phyloP scores from a whole-genome alignment of 495 filamentous ascomycete species.

The Penicillium bialowiezense region DNA sequence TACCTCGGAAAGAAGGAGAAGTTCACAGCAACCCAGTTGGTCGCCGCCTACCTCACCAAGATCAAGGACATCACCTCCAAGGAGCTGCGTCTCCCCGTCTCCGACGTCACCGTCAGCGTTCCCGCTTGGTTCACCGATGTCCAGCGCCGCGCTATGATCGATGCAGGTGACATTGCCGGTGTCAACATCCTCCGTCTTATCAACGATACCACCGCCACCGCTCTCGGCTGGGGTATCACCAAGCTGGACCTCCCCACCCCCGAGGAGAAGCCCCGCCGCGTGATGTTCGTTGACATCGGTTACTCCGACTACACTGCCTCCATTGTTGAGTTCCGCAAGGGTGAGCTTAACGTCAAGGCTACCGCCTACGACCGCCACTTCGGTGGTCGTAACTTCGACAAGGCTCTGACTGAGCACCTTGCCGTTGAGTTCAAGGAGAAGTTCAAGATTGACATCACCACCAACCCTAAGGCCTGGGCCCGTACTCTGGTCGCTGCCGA shows the following conservation, averaged over 20 bases:
- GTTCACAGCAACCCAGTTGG: constrained; percentile 87
- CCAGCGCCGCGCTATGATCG: constrained; percentile 83
- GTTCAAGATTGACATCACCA: constrained; percentile 86
- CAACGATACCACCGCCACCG: constrained; percentile 97
- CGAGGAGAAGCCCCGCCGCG: constrained; percentile 91
- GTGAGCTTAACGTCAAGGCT: constrained; percentile 88
- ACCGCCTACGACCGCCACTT: constrained; percentile 96
- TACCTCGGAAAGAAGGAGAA: constrained; percentile 94
- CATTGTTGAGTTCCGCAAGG: constrained; percentile 95
- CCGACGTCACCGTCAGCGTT: constrained; percentile 89
- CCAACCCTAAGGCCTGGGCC: constrained; percentile 82
- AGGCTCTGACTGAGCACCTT: constrained; percentile 90
- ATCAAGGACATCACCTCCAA: constrained; percentile 81
- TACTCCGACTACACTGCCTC: constrained; percentile 93
- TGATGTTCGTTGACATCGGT: constrained; percentile 93
- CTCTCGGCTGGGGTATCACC: constrained; percentile 96
- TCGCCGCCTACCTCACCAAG: constrained; percentile 94
- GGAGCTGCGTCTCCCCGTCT: constrained; percentile 90
- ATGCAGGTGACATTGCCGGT: constrained; percentile 92
- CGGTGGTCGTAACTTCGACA: constrained; percentile 96
- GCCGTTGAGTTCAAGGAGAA: constrained; percentile 91
- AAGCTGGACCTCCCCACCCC: constrained; percentile 84
- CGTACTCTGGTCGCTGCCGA: constrained; percentile 85
- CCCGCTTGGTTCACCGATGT: constrained; percentile 97
- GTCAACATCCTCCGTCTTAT: constrained; percentile 90